phyloP scores from a whole-genome alignment of 2,329 filamentous ascomycete species.

The Alternaria sp. region DNA sequence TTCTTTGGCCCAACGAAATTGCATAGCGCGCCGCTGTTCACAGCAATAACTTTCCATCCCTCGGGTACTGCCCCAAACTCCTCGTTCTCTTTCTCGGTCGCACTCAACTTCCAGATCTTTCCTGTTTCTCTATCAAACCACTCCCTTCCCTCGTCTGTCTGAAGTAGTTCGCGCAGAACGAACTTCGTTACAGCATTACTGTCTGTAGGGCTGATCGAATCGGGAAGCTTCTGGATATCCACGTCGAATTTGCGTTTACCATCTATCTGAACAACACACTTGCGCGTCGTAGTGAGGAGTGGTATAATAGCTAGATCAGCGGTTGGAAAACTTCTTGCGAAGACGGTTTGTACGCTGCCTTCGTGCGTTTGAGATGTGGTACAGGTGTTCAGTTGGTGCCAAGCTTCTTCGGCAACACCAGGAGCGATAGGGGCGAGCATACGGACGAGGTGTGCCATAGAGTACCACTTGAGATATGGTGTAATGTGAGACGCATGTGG shows the following conservation, averaged over 20 bases:
- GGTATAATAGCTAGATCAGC: conserved; percentile 59
- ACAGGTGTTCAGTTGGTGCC: conserved; percentile 65
- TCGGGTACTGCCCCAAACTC: conserved; percentile 22
- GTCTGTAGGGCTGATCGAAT: background rate
- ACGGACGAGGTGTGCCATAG: conserved; percentile 67
- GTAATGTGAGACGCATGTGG: conserved; percentile 46
- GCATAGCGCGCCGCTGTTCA: conserved; percentile 72
- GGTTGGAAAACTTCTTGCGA: conserved; percentile 66
- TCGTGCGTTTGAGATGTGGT: conserved; percentile 3
- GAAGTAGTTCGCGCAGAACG: conserved; percentile 69
- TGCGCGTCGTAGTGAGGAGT: conserved; percentile 61
- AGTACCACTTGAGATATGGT: conserved; percentile 59
- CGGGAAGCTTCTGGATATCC: conserved; percentile 66
- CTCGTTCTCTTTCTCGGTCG: conserved; percentile 13
- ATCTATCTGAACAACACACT: conserved; percentile 78
- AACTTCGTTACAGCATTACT: conserved; percentile 62
- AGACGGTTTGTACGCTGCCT: conserved; percentile 47
- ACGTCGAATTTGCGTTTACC: conserved; percentile 77
- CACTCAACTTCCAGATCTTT: conserved; percentile 45
- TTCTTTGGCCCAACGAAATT: conserved; percentile 69
- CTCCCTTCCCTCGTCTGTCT: conserved; percentile 67
- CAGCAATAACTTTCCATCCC: conserved; percentile 67
- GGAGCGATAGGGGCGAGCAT: conserved; percentile 84
- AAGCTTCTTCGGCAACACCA: conserved; percentile 83
- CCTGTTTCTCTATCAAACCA: conserved; percentile 56